Evolutionary conservation across 106 monocot species (phyloP), one percentile per base, ranked within the genome.

Genomic region (Apostasia shenzhenica): DNA sequence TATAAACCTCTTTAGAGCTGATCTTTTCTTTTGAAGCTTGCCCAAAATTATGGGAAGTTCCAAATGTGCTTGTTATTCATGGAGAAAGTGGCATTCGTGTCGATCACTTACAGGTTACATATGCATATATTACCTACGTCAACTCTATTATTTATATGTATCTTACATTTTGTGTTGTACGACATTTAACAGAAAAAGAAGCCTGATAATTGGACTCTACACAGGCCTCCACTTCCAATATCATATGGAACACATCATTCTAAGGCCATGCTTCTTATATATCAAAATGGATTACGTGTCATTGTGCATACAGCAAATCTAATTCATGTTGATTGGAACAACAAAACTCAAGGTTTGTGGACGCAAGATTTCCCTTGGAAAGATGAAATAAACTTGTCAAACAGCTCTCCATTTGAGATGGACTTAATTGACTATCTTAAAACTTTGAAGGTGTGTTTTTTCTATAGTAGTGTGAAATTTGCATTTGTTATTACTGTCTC

Each of bases 331-430:
- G 97, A 99, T 52, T 99, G 97, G 97, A 99, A 92, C 80, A 90
- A 99, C 77, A 99, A 99, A 83, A 92, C 77, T 39, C 97, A 99
- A 73, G 97, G 92, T 57, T 77, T 99, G 52, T 99, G 97, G 97
- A 90, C 92, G 92, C 97, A 99, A 87, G 97, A 99, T 79, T 99
- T 99, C 53, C 97, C 97, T 68, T 86, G 80, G 81, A 99, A 99
- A 80, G 81, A 82, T 75, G 48, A 66, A 41, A 67, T 63, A 11
- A 71, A 49, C 66, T 47, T 47, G 11, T 79, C 54, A 58, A 70
- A 45, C 41, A 70, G 63, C 8, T 78, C 67, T 70, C 75, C 76
- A 7, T 99, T 99, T 81, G 97, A 99, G 71, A 79, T 76, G 81
- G 97, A 99, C 57, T 74, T 99, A 14, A 85, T 99, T 69, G 92